Evolutionary conservation across 495 filamentous ascomycete genomes (phyloP).

Genomic region (Haplographium delicatum): DNA sequence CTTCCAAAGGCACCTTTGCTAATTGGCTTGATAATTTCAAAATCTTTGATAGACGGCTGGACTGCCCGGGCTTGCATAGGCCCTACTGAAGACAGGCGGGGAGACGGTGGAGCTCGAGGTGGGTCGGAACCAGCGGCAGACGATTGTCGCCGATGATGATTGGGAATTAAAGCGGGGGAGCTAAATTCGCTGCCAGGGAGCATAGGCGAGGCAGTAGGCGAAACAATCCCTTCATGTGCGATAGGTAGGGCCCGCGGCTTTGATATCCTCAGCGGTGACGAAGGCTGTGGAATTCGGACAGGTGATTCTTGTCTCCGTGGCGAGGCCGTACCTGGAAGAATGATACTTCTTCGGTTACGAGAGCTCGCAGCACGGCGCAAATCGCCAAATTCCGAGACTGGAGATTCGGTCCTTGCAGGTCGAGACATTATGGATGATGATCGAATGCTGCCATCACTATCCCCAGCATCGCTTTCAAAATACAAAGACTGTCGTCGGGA

Average conservation of each 20-base stretch:
- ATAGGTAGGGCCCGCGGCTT: slow-evolving; percentile 74
- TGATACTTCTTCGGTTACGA: slow-evolving; percentile 73
- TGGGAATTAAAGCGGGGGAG: slow-evolving; percentile 55
- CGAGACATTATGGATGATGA: slow-evolving; percentile 74
- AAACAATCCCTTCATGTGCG: slow-evolving; percentile 68
- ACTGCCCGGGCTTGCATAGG: slow-evolving; percentile 74
- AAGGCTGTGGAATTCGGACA: slow-evolving; percentile 63
- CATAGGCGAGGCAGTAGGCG: slow-evolving; percentile 85
- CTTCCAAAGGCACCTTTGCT: slow-evolving; percentile 98
- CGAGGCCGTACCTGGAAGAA: slow-evolving; percentile 67
- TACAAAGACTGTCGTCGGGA: slow-evolving; percentile 66
- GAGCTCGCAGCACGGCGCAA: slow-evolving; percentile 64
- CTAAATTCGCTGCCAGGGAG: slow-evolving; percentile 74
- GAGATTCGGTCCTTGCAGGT: slow-evolving; percentile 73
- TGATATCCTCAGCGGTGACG: slow-evolving; percentile 79
- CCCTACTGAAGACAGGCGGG: slow-evolving; percentile 66
- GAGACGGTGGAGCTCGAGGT: slow-evolving; percentile 69
- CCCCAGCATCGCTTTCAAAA: slow-evolving; percentile 66
- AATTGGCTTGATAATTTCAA: slow-evolving; percentile 98
- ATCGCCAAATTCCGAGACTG: slow-evolving; percentile 74
- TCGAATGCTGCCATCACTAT: slow-evolving; percentile 80
- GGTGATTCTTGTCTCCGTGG: slow-evolving; percentile 85
- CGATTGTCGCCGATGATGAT: slow-evolving; percentile 87
- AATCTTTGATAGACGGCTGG: slow-evolving; percentile 95
- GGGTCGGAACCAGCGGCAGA: slow-evolving; percentile 75